These are phyloP conservation scores for Neofusicoccum kwambonambiense DNA, from an alignment of 2,329 filamentous ascomycete genomes.

Conservation along the genomic window DNA sequence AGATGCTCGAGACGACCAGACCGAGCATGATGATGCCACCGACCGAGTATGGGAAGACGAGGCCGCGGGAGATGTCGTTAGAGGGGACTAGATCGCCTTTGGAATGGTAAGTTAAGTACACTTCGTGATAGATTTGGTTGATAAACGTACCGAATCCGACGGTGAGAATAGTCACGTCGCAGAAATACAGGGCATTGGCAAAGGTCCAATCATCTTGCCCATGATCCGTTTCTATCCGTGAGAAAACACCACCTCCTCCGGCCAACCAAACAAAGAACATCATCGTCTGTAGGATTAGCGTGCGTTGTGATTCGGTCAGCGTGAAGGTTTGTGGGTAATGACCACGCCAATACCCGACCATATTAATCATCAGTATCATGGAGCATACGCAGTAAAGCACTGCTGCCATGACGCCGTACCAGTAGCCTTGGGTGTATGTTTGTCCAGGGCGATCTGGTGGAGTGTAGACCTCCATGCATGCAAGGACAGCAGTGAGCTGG, in stretches of 20 bases:
- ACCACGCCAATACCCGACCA: conserved; percentile 70
- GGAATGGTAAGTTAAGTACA: background rate
- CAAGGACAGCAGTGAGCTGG: conserved; percentile 65
- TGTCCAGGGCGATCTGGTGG: conserved; percentile 48
- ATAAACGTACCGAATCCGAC: conserved; percentile 32
- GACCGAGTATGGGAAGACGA: conserved; percentile 81
- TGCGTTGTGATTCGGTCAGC: conserved; percentile 77
- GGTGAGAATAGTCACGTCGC: conserved; percentile 43
- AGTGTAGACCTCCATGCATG: conserved; percentile 63
- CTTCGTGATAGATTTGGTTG: background rate
- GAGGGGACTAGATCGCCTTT: conserved; percentile 55
- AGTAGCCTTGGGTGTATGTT: conserved; percentile 77
- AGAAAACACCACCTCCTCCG: conserved; percentile 73
- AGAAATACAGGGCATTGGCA: conserved; percentile 62
- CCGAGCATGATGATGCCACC: conserved; percentile 81
- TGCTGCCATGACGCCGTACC: conserved; percentile 79
- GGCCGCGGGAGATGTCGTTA: conserved; percentile 60
- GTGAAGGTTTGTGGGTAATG: conserved; percentile 78
- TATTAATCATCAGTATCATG: conserved; percentile 74
- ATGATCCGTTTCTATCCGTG: conserved; percentile 57
- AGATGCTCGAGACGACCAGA: conserved; percentile 78
- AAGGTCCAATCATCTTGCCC: conserved; percentile 62
- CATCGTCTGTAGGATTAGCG: conserved; percentile 87
- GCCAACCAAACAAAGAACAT: conserved; percentile 79
- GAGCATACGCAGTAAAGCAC: conserved; percentile 77